Evolutionary conservation across 2,329 filamentous ascomycete genomes (phyloP).

Genomic region (Venturia pyrina): DNA sequence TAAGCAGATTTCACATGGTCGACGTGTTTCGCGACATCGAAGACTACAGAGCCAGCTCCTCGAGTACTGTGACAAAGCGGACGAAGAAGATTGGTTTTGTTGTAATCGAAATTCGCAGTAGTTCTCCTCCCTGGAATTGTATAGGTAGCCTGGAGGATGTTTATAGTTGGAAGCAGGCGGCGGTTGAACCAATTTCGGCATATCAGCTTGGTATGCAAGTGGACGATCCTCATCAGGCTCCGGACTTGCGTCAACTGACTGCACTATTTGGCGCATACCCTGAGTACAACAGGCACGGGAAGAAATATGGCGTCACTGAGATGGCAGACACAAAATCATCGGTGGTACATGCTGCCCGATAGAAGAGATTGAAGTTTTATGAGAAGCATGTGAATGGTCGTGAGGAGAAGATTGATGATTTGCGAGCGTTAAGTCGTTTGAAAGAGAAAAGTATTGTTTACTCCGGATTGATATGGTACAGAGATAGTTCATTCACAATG

Average conservation of each 20-base stretch:
- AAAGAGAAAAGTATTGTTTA: neutral
- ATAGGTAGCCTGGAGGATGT: no score
- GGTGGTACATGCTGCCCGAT: neutral
- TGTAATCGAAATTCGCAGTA: neutral
- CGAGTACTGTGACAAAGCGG: no score
- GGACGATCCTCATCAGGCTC: neutral
- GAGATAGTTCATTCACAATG: neutral
- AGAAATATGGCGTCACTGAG: neutral
- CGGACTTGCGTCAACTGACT: neutral
- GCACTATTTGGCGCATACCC: neutral
- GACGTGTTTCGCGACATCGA: neutral
- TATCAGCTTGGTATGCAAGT: neutral
- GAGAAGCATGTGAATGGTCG: neutral
- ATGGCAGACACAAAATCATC: neutral
- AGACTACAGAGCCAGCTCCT: neutral
- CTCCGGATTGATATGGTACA: neutral
- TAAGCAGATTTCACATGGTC: neutral
- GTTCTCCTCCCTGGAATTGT: no score
- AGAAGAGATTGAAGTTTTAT: neutral
- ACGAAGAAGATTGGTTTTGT: neutral
- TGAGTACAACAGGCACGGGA: neutral
- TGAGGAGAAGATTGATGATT: no score
- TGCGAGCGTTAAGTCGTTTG: neutral
- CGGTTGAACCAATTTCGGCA: neutral
- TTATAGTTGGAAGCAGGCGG: neutral